Conservation (phyloP, 1,284 basidiomycete species). For the Leccinum insigne region DNA sequence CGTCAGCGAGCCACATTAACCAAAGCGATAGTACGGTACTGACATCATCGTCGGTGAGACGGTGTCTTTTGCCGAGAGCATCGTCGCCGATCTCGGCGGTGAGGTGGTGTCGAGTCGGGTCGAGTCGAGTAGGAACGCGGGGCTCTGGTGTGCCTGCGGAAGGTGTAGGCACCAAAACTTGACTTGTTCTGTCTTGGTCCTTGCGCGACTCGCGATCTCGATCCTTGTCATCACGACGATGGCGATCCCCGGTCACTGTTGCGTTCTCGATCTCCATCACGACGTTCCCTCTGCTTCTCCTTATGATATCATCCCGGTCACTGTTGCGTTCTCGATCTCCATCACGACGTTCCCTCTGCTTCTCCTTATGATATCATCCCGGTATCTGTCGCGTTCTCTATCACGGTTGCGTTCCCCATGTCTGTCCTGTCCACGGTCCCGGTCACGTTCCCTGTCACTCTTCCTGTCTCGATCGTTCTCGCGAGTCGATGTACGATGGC, state of each 20-base stretch:
- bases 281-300: conserved; percentile 41
- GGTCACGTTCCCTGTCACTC: conserved; percentile 45
- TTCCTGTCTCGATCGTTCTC: conserved; percentile 44
- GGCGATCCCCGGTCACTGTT: conserved; percentile 39
- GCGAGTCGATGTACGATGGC: conserved; percentile 36
- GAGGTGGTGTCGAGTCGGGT: conserved; percentile 53
- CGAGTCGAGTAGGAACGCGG: conserved; percentile 58
- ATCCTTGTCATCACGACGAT: conserved; percentile 38
- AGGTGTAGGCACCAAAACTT: conserved; percentile 31
- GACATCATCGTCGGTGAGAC: conserved; percentile 64
- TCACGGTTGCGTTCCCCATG: conserved; percentile 48
- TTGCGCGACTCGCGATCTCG: conserved; percentile 46
- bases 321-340: conserved; percentile 43
- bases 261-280: conserved; percentile 43
- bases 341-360: conserved; percentile 42
- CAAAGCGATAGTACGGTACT: conserved; percentile 28
- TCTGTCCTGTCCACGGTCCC: conserved; percentile 45
- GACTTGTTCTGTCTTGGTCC: conserved; percentile 48
- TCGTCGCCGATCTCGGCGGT: conserved; percentile 48
- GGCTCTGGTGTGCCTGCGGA: conserved; percentile 42
- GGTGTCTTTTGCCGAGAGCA: conserved; percentile 65
- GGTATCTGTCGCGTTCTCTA: conserved; percentile 40
- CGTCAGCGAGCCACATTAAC: conserved; percentile 15
- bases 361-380: conserved; percentile 34
- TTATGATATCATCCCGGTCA: conserved; percentile 29